These are phyloP conservation scores for Chrysoporthe deuterocubensis DNA, from an alignment of 2,329 filamentous ascomycete species.

Conservation along the genomic window DNA sequence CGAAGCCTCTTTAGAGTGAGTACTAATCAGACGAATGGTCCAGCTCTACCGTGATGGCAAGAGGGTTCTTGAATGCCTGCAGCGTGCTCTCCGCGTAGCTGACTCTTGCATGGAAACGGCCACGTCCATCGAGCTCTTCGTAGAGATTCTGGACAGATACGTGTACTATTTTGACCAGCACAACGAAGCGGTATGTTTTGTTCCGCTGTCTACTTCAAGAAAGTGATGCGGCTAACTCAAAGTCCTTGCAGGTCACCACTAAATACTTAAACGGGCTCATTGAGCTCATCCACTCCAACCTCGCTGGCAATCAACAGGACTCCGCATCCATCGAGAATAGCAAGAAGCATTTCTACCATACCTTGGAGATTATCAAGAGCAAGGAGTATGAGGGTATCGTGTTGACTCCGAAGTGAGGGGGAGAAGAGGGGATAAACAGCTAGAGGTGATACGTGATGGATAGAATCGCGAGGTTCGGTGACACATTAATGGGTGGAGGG, in stretches of 20 bases:
- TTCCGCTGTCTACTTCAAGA: constrained; percentile 12
- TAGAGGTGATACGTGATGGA: neutral
- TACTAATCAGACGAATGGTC: constrained; percentile 18
- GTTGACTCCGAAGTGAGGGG: constrained; percentile 58
- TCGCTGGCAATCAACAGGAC: constrained; percentile 82
- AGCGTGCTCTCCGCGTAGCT: constrained; percentile 91
- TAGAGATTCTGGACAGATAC: constrained; percentile 97
- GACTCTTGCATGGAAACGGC: constrained; percentile 99
- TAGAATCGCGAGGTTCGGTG: neutral
- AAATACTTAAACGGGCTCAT: constrained; percentile 98
- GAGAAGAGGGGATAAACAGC: neutral
- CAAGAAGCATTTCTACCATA: constrained; percentile 91
- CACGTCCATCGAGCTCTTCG: constrained; percentile 95
- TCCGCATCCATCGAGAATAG: constrained; percentile 85
- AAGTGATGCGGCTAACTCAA: constrained; percentile 3
- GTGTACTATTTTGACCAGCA: constrained; percentile 99
- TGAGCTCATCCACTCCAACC: constrained; percentile 95
- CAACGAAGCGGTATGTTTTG: constrained; percentile 77
- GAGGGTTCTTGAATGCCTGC: constrained; percentile 92
- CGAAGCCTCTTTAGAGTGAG: neutral
- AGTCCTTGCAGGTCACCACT: constrained; percentile 70
- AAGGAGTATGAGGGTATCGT: constrained; percentile 94
- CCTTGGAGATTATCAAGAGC: constrained; percentile 88
- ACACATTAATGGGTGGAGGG: neutral
- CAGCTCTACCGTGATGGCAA: constrained; percentile 97